Conservation (phyloP, 805 yeast genomes). For the Cyberlindnera mississippiensis region DNA sequence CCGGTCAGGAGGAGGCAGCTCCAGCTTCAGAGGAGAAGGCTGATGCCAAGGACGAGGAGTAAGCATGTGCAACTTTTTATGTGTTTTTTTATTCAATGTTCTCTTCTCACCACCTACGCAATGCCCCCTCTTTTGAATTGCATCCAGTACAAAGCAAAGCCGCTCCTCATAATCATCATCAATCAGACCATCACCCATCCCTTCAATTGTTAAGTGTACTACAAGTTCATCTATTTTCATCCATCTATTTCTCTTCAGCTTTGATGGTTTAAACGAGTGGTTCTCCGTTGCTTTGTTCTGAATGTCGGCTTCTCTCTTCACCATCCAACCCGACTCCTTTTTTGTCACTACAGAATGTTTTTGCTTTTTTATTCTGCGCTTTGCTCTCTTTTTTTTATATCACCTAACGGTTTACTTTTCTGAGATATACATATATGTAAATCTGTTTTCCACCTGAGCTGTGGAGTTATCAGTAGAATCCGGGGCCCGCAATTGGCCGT, state of each 20-base stretch:
- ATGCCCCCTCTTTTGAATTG: too few species aligned
- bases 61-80: constrained; percentile 6
- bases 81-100: neutral
- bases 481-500: too few species aligned
- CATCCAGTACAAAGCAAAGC: too few species aligned
- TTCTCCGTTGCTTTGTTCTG: neutral
- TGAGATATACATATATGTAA: constrained; percentile 15
- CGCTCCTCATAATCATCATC: too few species aligned
- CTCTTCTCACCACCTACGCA: neutral
- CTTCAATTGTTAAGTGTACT: too few species aligned
- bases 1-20: constrained; percentile 54
- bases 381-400: constrained; percentile 6
- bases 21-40: constrained; percentile 33
- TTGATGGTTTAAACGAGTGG: neutral
- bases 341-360: constrained; percentile 6
- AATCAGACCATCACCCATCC: too few species aligned
- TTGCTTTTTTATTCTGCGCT: constrained; percentile 9
- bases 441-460: constrained; percentile 2
- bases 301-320: neutral
- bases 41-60: constrained; percentile 31
- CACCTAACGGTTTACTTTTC: constrained; percentile 9
- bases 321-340: neutral
- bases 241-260: too few species aligned
- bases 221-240: too few species aligned
- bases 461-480: neutral